Base-by-base conservation (phyloP, 208 protist genomes). In the Trypanosomatidae sp. region DNA sequence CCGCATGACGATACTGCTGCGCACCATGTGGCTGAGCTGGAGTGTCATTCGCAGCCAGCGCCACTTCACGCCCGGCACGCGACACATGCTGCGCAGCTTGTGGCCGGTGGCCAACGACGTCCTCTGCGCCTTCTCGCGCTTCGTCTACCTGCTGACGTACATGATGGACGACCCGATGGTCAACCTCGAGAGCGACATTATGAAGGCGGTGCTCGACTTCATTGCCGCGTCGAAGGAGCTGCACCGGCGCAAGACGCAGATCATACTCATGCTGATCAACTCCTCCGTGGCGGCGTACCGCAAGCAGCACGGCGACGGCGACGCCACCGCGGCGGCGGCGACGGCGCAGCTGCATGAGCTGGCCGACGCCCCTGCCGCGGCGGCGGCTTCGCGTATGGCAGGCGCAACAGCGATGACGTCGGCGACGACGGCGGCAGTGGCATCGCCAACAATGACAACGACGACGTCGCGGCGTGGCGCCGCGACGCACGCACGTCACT, bases 11-110 rank as follows among this genome's bases (percentile, higher is more conserved):
- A 63, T 71, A 32, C 53, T 92, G 35, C 58, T 92, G 33, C 66
- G 71, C 61, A 86, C 78, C 2, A 88, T 88, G 77, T 71, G 62
- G 53, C 71, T 75, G 56, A 85, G 78, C 67, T 92, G 83, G 79
- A 71, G 75, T 25, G 64, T 88, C 21, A 56, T 92, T 15, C 71
- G 83, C 24, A 75, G 78, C 35, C 74, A 92, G 62, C 47, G 50
- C 24, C 6, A 13, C 30, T 77, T 72, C 51, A 65, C 70, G 6
- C 30, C 19, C 5, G 62, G 71, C 1, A 85, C 68, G 40, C 61
- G 50, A 6, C 65, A 68, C 42, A 68, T 88, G 61, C 43, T 88
- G 56, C 43, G 47, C 30, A 69, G 59, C 25, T 61, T 92, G 47
- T 59, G 74, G 27, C 77, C 74, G 21, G 64, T 92, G 21, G 79